Evolutionary conservation across 2,329 filamentous ascomycete species (phyloP).

Genomic region (Didymella sp.): DNA sequence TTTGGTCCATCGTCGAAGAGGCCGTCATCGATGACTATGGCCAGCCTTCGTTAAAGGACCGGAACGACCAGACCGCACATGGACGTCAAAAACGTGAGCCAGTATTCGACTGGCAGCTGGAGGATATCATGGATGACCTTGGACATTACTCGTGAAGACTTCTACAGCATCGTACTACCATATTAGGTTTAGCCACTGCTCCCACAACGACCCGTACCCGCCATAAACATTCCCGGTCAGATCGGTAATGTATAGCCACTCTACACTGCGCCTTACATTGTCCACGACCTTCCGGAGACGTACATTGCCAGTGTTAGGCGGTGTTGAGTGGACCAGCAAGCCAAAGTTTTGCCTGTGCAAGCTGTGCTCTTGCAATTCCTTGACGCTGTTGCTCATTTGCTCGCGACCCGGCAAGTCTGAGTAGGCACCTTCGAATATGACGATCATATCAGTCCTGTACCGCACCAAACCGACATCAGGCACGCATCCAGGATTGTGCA

Average conservation of each 20-base stretch:
- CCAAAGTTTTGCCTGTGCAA: slow-evolving; percentile 28
- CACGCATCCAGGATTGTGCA: slow-evolving; percentile 32
- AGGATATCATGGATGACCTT: slow-evolving; percentile 19
- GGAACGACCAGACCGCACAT: neutral
- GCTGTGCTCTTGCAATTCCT: slow-evolving; percentile 7
- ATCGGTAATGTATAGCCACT: slow-evolving; percentile 36
- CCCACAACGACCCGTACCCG: slow-evolving; percentile 27
- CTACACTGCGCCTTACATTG: slow-evolving; percentile 25
- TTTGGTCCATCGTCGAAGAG: slow-evolving; percentile 35
- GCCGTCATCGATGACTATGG: slow-evolving; percentile 9
- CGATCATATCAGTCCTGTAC: slow-evolving; percentile 28
- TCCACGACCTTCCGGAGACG: slow-evolving; percentile 34
- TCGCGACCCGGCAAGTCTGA: slow-evolving; percentile 19
- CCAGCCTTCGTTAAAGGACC: neutral
- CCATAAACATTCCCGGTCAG: slow-evolving; percentile 26
- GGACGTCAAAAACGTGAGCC: slow-evolving; percentile 7
- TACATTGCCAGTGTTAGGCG: slow-evolving; percentile 17
- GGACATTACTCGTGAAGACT: slow-evolving; percentile 8
- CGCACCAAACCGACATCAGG: slow-evolving; percentile 26
- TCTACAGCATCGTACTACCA: neutral
- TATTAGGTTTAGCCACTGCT: slow-evolving; percentile 31
- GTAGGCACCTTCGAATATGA: slow-evolving; percentile 36
- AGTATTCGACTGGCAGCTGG: slow-evolving; percentile 12
- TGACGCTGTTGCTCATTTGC: slow-evolving; percentile 17
- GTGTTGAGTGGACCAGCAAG: slow-evolving; percentile 29